Percentiles rank a stretch among this genome's conserved stretches.
Conservation (phyloP, 1,139 yeast genomes). For the Diutina rugosa region DNA sequence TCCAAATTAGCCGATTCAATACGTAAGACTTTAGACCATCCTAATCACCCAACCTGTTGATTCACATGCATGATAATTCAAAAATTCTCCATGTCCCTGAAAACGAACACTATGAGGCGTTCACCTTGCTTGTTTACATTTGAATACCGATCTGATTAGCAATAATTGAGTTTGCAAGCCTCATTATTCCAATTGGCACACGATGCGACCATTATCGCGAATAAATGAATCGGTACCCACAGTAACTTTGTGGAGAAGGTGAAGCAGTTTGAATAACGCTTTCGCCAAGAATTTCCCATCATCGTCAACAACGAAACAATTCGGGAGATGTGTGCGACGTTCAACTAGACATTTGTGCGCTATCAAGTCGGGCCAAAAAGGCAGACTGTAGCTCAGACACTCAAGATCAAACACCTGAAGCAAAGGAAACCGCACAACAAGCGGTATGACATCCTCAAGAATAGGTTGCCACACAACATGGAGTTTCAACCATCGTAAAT, state of each 20-base stretch:
- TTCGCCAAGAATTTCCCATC: neutral
- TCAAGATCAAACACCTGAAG: neutral
- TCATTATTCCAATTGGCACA: neutral
- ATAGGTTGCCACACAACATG: conserved; percentile 1
- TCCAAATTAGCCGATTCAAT: too few species aligned
- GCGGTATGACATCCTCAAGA: neutral
- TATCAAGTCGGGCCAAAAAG: neutral
- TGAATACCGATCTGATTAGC: neutral
- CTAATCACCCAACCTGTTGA: too few species aligned
- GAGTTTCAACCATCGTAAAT: neutral
- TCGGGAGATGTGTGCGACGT: neutral
- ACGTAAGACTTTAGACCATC: too few species aligned
- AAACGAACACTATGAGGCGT: neutral
- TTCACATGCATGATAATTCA: neutral
- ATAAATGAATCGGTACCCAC: neutral
- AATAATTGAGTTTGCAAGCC: neutral
- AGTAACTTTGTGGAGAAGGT: neutral
- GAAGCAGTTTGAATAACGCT: neutral
- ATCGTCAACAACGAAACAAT: neutral
- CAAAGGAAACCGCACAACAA: neutral
- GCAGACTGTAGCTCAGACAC: neutral
- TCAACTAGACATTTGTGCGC: neutral
- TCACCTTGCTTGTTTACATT: neutral
- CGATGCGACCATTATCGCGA: neutral
- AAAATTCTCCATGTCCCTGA: neutral